These are phyloP conservation scores for Oidium heveae DNA, from an alignment of 2,329 filamentous ascomycete species.

Conservation along the genomic window DNA sequence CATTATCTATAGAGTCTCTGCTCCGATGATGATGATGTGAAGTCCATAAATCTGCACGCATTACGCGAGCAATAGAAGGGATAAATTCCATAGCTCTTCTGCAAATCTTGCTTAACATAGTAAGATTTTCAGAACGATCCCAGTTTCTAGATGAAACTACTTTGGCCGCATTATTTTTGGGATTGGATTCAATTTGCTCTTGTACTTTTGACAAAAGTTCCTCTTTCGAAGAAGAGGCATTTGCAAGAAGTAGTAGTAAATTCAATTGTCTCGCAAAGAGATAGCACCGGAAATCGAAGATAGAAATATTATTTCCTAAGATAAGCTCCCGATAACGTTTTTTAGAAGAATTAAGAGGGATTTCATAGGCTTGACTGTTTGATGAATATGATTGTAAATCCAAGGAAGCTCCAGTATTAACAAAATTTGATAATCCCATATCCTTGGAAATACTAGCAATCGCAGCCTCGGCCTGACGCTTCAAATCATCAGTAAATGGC, in stretches of 20 bases:
- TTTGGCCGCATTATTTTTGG: conserved; percentile 30
- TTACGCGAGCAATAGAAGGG: conserved; percentile 49
- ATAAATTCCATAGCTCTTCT: conserved; percentile 65
- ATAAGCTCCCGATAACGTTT: conserved; percentile 86
- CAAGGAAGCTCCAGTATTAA: conserved; percentile 22
- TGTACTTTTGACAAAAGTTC: conserved; percentile 35
- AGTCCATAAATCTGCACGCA: conserved; percentile 53
- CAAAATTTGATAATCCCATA: conserved; percentile 13
- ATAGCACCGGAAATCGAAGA: conserved; percentile 89
- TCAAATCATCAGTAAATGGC: conserved; percentile 47
- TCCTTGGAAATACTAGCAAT: conserved; percentile 18
- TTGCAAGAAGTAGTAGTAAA: conserved; percentile 60
- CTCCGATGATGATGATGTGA: conserved; percentile 19
- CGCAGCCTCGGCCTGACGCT: conserved; percentile 28
- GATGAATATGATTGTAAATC: conserved; percentile 19
- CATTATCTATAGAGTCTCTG: neutral
- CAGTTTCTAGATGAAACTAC: conserved; percentile 21
- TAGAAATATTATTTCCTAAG: conserved; percentile 76
- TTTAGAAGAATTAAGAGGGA: conserved; percentile 34
- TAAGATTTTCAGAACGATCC: conserved; percentile 47
- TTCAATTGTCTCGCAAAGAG: conserved; percentile 76
- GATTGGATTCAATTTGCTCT: conserved; percentile 32
- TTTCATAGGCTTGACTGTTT: conserved; percentile 23
- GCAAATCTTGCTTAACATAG: conserved; percentile 67
- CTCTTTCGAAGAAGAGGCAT: conserved; percentile 36